phyloP scores from a whole-genome alignment of 495 filamentous ascomycete species.

The Aspergillus nidulans region DNA sequence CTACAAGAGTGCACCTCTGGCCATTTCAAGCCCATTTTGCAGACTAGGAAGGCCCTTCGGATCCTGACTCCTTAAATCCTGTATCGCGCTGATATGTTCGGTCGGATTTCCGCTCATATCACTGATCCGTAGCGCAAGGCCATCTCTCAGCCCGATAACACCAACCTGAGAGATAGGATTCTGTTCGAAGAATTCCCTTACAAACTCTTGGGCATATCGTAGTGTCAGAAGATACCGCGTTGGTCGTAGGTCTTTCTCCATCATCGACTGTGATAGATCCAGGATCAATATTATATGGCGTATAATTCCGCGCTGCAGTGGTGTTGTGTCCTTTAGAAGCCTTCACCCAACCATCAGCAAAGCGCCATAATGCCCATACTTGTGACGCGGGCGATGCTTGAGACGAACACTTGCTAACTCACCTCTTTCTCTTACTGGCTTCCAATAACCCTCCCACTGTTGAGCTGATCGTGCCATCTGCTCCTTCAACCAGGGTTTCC shows the following conservation, averaged over 20 bases:
- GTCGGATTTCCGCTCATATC: conserved; percentile 88
- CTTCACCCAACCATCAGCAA: conserved; percentile 35
- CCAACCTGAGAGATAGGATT: conserved; percentile 97
- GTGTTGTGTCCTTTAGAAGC: conserved; percentile 85
- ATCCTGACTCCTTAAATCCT: conserved; percentile 66
- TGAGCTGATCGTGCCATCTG: conserved; percentile 68
- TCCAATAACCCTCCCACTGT: conserved; percentile 66
- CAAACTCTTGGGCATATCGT: conserved; percentile 80
- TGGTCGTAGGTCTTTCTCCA: conserved; percentile 88
- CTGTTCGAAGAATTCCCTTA: conserved; percentile 94
- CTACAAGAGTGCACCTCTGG: conserved; percentile 78
- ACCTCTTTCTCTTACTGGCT: conserved; percentile 73
- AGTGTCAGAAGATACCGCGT: conserved; percentile 78
- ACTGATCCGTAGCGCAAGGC: conserved; percentile 76
- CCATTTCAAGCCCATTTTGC: conserved; percentile 95
- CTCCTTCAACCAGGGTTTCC: conserved; percentile 66
- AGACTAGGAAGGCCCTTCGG: conserved; percentile 85
- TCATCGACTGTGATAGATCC: conserved; percentile 92
- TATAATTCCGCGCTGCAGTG: conserved; percentile 93
- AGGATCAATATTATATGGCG: conserved; percentile 86
- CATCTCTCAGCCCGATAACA: conserved; percentile 86
- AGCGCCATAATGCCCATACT: not conserved
- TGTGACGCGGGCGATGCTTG: not conserved
- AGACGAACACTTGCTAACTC: conserved; percentile 14
- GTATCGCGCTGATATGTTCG: conserved; percentile 76